phyloP scores from a whole-genome alignment of 2,329 filamentous ascomycete genomes.

The Aspergillus glaucus region DNA sequence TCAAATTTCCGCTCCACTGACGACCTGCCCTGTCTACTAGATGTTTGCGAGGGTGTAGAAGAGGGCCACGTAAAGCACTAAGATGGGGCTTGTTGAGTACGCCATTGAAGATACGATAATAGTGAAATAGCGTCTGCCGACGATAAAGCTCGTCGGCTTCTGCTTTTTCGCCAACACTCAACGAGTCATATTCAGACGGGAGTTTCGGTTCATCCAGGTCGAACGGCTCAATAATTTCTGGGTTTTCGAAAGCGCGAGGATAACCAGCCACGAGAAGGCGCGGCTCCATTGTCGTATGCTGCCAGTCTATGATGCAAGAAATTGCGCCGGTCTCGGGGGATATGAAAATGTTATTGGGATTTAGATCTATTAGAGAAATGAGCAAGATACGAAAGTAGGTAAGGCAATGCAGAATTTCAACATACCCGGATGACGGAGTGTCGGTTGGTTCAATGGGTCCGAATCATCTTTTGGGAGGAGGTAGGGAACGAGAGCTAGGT shows the following conservation, averaged over 20 bases:
- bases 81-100: constrained; percentile 17
- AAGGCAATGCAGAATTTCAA: no score
- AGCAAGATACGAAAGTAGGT: no score
- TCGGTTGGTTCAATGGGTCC: constrained; percentile 2
- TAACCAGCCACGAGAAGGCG: constrained; percentile 14
- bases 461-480: constrained; percentile 4
- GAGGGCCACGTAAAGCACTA: constrained; percentile 11
- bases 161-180: constrained; percentile 11
- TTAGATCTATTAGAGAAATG: constrained; percentile 13
- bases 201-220: constrained; percentile 10
- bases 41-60: constrained; percentile 12
- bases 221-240: constrained; percentile 12
- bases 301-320: constrained; percentile 21
- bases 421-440: constrained; percentile 7
- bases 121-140: constrained; percentile 11
- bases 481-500: constrained; percentile 3
- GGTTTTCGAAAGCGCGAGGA: constrained; percentile 18
- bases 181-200: constrained; percentile 12
- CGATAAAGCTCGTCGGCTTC: constrained; percentile 16
- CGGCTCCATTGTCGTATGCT: constrained; percentile 16
- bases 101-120: constrained; percentile 18
- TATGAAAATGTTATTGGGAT: constrained; percentile 16
- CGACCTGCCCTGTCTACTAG: constrained; percentile 16
- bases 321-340: constrained; percentile 11
- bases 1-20: constrained; percentile 17